Conservation (phyloP, 805 yeast species). For the Schizosaccharomyces japonicus region DNA sequence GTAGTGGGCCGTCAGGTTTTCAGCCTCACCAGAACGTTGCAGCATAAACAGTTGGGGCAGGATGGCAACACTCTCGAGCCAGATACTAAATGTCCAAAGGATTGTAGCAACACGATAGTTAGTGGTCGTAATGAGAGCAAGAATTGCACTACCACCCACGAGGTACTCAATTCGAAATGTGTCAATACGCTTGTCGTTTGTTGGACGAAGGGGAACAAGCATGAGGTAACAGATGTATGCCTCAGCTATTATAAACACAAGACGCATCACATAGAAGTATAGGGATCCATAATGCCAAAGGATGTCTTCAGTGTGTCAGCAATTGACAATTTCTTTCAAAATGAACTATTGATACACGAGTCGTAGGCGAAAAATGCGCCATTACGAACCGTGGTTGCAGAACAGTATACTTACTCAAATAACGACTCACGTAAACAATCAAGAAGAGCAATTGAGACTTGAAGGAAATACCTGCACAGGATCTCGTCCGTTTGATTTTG, state of each 20-base stretch:
- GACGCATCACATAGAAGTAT: slow-evolving; percentile 61
- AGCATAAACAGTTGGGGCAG: slow-evolving; percentile 80
- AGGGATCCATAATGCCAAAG: slow-evolving; percentile 27
- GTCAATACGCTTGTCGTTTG: slow-evolving; percentile 37
- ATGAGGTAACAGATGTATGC: slow-evolving; percentile 51
- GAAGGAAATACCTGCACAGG: slow-evolving; percentile 64
- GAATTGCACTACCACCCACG: slow-evolving; percentile 33
- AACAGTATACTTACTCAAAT: slow-evolving; percentile 28
- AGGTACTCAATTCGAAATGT: slow-evolving; percentile 55
- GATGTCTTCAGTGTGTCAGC: slow-evolving; percentile 11
- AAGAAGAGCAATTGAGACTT: slow-evolving; percentile 70
- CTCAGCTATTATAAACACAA: slow-evolving; percentile 57
- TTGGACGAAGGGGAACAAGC: slow-evolving; percentile 33
- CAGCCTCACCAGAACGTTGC: slow-evolving; percentile 73
- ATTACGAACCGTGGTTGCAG: not conserved
- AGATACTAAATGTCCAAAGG: slow-evolving; percentile 68
- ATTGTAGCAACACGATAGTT: slow-evolving; percentile 27
- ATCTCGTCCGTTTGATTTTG: slow-evolving; percentile 36
- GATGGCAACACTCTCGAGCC: slow-evolving; percentile 84
- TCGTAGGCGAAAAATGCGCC: not conserved
- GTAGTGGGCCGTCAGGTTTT: slow-evolving; percentile 70
- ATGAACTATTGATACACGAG: too few relatives aligned
- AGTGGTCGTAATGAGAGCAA: slow-evolving; percentile 41
- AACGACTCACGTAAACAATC: slow-evolving; percentile 48
- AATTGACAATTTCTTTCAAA: too few relatives aligned